Evolutionary conservation across 192 early-diverging fungal species (phyloP).

Genomic region (Spizellomyces sp.): DNA sequence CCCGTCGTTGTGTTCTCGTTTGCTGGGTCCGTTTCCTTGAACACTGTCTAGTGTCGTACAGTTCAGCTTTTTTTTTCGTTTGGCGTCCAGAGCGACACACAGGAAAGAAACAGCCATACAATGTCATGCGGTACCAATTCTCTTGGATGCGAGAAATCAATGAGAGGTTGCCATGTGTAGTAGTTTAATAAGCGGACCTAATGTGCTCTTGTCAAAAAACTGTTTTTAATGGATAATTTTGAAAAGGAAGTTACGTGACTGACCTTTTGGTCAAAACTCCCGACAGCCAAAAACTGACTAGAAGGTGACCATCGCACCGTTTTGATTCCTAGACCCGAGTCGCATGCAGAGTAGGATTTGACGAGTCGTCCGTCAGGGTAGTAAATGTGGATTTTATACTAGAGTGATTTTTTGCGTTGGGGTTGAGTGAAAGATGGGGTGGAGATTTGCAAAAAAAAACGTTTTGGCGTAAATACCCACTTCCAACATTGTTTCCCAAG

Average conservation of each 20-base stretch:
- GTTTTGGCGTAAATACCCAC: constrained; percentile 43
- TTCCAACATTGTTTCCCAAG: constrained; percentile 71
- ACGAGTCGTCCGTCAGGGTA: constrained; percentile 62
- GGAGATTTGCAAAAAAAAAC: constrained; percentile 69
- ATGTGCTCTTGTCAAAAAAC: too few relatives aligned
- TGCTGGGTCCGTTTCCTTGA: constrained; percentile 32
- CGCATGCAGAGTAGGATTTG: constrained; percentile 51
- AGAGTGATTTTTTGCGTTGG: constrained; percentile 7
- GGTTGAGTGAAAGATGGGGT: constrained; percentile 51
- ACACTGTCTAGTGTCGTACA: constrained; percentile 24
- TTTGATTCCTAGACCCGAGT: constrained; percentile 77
- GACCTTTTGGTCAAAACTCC: constrained; percentile 87
- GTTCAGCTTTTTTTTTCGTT: too few relatives aligned
- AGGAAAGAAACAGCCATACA: constrained; percentile 20
- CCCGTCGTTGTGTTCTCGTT: constrained; percentile 20
- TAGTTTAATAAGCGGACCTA: constrained; percentile 72
- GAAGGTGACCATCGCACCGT: constrained; percentile 72
- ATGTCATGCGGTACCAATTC: constrained; percentile 34
- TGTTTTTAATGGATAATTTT: too few relatives aligned
- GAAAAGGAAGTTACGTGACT: too few relatives aligned
- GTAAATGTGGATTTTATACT: constrained; percentile 76
- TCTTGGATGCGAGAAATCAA: constrained; percentile 63
- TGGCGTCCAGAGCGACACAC: background rate
- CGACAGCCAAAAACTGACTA: constrained; percentile 76
- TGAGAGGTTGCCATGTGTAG: constrained; percentile 68